phyloP scores from a whole-genome alignment of 805 yeast genomes.

The Kluyveromyces wickerhamii region DNA sequence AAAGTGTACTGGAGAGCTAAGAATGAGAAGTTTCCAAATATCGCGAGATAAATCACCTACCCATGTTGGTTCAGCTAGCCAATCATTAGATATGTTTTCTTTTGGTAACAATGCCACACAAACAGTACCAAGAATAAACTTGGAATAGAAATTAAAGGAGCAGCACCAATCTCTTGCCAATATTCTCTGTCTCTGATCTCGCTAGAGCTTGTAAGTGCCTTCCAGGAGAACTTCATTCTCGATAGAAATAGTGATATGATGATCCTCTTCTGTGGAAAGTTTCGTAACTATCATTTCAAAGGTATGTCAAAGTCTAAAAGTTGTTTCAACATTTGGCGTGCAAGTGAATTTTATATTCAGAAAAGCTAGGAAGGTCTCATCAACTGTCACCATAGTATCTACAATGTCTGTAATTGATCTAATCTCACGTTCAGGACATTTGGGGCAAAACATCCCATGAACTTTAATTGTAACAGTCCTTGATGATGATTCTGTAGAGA shows the following conservation, averaged over 20 bases:
- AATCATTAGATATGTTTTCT: constrained; percentile 35
- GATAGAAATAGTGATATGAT: constrained; percentile 43
- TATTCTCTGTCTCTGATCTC: constrained; percentile 37
- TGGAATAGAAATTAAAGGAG: constrained; percentile 52
- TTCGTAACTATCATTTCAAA: constrained; percentile 40
- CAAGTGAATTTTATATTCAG: constrained; percentile 62
- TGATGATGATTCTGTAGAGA: constrained; percentile 40
- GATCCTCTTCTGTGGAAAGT: constrained; percentile 23
- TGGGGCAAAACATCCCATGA: constrained; percentile 45
- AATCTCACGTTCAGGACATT: constrained; percentile 55
- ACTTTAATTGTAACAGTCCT: constrained; percentile 46
- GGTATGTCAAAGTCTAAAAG: constrained; percentile 48
- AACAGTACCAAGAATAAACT: constrained; percentile 59
- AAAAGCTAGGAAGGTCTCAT: constrained; percentile 43
- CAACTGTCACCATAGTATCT: constrained; percentile 42
- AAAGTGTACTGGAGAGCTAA: constrained; percentile 68
- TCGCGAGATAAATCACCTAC: constrained; percentile 51
- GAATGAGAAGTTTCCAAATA: constrained; percentile 56
- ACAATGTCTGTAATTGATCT: constrained; percentile 45
- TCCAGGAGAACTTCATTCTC: constrained; percentile 52
- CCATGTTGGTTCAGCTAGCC: constrained; percentile 59
- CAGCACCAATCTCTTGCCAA: constrained; percentile 41
- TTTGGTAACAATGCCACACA: constrained; percentile 53
- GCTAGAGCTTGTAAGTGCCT: constrained; percentile 48
- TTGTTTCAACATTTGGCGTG: constrained; percentile 37